phyloP scores from a whole-genome alignment of 805 yeast species.

The Tetrapisispora iriomotensis region DNA sequence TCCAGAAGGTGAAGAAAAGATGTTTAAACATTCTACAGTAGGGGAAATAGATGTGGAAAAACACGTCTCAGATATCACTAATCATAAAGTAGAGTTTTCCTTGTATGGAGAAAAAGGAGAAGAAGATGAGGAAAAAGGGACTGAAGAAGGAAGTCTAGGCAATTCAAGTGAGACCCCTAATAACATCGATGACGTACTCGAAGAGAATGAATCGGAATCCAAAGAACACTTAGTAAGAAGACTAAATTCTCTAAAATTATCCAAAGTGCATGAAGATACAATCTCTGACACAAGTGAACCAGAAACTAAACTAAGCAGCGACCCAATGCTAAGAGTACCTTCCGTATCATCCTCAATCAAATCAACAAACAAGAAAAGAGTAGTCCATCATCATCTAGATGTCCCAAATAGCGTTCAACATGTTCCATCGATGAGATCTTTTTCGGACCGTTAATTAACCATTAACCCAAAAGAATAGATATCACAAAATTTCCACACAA shows the following conservation, averaged over 20 bases:
- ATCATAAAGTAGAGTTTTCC: constrained; percentile 7
- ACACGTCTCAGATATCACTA: constrained; percentile 1
- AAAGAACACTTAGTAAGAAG: too few species aligned
- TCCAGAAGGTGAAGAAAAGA: neutral
- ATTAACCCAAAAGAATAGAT: too few species aligned
- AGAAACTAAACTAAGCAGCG: neutral
- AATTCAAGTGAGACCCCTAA: too few species aligned
- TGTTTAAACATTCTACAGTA: neutral
- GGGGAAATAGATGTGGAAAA: neutral
- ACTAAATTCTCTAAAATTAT: too few species aligned
- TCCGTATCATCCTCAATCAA: neutral
- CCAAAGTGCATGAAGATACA: neutral
- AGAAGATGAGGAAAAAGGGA: neutral
- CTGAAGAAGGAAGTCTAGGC: too few species aligned
- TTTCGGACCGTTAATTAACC: constrained; percentile 1
- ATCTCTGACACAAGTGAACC: neutral
- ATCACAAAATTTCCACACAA: too few species aligned
- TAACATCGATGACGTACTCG: neutral
- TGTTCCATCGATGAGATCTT: constrained; percentile 4
- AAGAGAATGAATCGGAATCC: neutral
- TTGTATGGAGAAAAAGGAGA: constrained; percentile 6
- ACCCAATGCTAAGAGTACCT: neutral
- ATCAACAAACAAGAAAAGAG: constrained; percentile 4
- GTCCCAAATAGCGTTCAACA: constrained; percentile 11
- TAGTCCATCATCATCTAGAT: constrained; percentile 13